Evolutionary conservation across 2,329 filamentous ascomycete genomes (phyloP), one percentile per base, ranked within the genome.

Genomic region (Colletotrichum chrysophilum): DNA sequence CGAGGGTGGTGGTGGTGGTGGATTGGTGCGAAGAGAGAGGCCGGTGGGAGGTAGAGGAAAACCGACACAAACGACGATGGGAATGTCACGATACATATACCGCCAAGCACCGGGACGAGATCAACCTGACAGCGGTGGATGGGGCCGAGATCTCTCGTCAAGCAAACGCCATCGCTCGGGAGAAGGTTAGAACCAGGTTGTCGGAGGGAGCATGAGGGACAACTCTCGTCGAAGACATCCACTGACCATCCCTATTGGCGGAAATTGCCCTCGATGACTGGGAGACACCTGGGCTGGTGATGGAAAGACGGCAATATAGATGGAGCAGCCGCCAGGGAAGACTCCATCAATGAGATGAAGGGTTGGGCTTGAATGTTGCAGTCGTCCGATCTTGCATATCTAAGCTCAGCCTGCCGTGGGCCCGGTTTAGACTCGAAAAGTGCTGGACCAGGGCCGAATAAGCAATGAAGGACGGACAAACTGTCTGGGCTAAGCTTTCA

Each of bases 281-380:
- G 34, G 56, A 67, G 24, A 56, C 43, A 30, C 38, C 38, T 28
- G 38, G n/a, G 13, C 13, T 7, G 56, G 10, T 36, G 30, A 55
- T 18, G 38, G 24, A 10, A 66, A 26, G 36, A 43, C 24, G 69
- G 62, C 72, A 75, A 66, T 74, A 66, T 71, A 74, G 26, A 61
- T 71, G 72, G 61, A 38, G 67, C 67, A 71, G n/a, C 36, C 21
- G 34, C 34, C 34, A 66, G 24, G 48, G 28, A 38, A 24, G 61
- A 43, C 67, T 55, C 36, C 60, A 18, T 65, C 67, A 28, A 74
- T 52, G 60, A 71, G 71, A 74, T 74, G 71, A 74, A 71, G 67
- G 71, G 48, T n/a, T 28, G 36, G 21, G 34, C 28, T 26, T 66
- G 32, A 36, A 28, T 13, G 61, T 70, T 43, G 32, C 36, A 36